Evolutionary conservation across 192 early-diverging fungal species (phyloP).

Genomic region (Coemansia sp.): DNA sequence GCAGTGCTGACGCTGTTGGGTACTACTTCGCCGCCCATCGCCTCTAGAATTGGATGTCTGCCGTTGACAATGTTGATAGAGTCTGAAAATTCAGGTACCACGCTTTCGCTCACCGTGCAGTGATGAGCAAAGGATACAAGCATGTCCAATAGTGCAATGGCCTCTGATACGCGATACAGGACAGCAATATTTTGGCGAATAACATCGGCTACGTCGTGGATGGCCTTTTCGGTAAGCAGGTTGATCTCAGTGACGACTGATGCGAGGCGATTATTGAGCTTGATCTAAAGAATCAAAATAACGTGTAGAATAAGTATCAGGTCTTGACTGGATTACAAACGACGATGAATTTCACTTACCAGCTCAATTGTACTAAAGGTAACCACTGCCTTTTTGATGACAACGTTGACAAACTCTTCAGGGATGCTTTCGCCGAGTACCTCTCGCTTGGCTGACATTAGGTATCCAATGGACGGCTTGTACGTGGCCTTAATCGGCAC

Average conservation of each 20-base stretch:
- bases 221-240: constrained; percentile 69
- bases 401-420: constrained; percentile 70
- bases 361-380: constrained; percentile 78
- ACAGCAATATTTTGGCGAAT: constrained; percentile 62
- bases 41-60: constrained; percentile 75
- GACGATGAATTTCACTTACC: constrained; percentile 34
- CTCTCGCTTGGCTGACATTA: constrained; percentile 54
- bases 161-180: constrained; percentile 73
- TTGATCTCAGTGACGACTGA: constrained; percentile 83
- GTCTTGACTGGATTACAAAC: not conserved
- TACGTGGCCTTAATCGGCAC: constrained; percentile 70
- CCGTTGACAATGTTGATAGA: constrained; percentile 73
- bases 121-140: constrained; percentile 69
- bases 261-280: constrained; percentile 78
- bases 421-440: constrained; percentile 56
- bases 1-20: constrained; percentile 71
- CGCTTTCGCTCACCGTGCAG: constrained; percentile 59
- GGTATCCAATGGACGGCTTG: constrained; percentile 61
- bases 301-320: not conserved
- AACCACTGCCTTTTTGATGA: constrained; percentile 60
- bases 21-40: constrained; percentile 55
- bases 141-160: constrained; percentile 80
- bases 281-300: constrained; percentile 43
- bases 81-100: constrained; percentile 74
- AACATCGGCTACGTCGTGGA: constrained; percentile 30